These are phyloP conservation scores for Kwoniella shandongensis DNA, from an alignment of 768 basidiomycete species.

Conservation along the genomic window DNA sequence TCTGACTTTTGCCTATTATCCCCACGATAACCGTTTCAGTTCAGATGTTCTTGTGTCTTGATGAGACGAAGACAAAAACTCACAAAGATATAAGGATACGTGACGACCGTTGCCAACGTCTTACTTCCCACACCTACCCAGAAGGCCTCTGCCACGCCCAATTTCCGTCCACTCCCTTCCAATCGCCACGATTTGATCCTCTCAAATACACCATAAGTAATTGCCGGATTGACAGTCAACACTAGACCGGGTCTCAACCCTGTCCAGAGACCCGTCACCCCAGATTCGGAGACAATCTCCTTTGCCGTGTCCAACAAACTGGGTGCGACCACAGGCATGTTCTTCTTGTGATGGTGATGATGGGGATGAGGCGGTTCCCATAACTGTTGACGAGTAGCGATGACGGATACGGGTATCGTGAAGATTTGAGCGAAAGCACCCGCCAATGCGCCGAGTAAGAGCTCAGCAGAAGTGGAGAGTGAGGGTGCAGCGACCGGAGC, in stretches of 20 bases:
- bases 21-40: not conserved
- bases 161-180: slow-evolving; percentile 57
- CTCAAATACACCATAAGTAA: slow-evolving; percentile 94
- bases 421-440: slow-evolving; percentile 95
- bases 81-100: slow-evolving; percentile 53
- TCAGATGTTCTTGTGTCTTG: not conserved
- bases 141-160: slow-evolving; percentile 78
- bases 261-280: slow-evolving; percentile 74
- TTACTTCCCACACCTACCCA: slow-evolving; percentile 88
- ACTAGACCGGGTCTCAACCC: slow-evolving; percentile 89
- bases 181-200: slow-evolving; percentile 76
- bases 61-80: slow-evolving; percentile 19
- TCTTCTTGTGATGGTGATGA: not conserved
- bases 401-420: slow-evolving; percentile 95
- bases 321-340: slow-evolving; percentile 44
- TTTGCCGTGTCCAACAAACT: slow-evolving; percentile 76
- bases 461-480: slow-evolving; percentile 59
- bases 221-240: slow-evolving; percentile 95
- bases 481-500: slow-evolving; percentile 19
- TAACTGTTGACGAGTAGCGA: slow-evolving; percentile 95
- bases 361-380: slow-evolving; percentile 55
- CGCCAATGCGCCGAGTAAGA: slow-evolving; percentile 83
- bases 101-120: slow-evolving; percentile 88
- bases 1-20: slow-evolving; percentile 68
- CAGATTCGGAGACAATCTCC: slow-evolving; percentile 69